These are phyloP conservation scores for Metarhizium sp. DNA, from an alignment of 2,329 filamentous ascomycete species.

Conservation along the genomic window DNA sequence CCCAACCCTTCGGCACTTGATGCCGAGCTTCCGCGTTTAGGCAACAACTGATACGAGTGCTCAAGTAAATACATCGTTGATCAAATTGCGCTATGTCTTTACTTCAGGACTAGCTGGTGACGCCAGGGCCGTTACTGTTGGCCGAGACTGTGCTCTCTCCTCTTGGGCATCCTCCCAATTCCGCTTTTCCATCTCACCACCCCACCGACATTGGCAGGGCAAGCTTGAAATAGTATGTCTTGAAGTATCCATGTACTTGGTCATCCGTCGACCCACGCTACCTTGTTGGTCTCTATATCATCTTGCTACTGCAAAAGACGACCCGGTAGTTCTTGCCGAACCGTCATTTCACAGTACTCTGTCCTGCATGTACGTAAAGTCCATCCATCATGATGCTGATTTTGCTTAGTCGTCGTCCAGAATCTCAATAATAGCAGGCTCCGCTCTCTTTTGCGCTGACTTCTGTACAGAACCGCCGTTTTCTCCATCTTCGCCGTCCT, in stretches of 20 bases:
- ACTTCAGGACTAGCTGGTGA: too few relatives aligned
- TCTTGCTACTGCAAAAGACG: neutral
- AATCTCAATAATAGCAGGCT: constrained; percentile 17
- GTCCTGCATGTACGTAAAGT: too few relatives aligned
- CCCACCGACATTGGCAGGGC: neutral
- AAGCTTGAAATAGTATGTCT: neutral
- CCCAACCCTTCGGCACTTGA: too few relatives aligned
- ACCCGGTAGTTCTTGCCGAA: neutral
- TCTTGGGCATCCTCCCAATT: too few relatives aligned
- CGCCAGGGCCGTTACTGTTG: too few relatives aligned
- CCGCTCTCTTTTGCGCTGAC: neutral
- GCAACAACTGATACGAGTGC: too few relatives aligned
- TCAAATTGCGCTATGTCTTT: too few relatives aligned
- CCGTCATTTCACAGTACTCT: too few relatives aligned
- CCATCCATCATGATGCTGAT: too few relatives aligned
- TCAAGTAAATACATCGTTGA: too few relatives aligned
- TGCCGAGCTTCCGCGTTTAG: too few relatives aligned
- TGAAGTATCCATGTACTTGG: neutral
- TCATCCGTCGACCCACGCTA: neutral
- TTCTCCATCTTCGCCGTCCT: constrained; percentile 15
- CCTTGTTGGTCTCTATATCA: neutral
- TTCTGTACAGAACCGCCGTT: neutral
- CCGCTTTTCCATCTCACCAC: neutral
- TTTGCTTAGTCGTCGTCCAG: constrained; percentile 15
- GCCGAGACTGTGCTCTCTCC: too few relatives aligned